Conservation (phyloP, 768 basidiomycete genomes). For the Calvatia gigantea region DNA sequence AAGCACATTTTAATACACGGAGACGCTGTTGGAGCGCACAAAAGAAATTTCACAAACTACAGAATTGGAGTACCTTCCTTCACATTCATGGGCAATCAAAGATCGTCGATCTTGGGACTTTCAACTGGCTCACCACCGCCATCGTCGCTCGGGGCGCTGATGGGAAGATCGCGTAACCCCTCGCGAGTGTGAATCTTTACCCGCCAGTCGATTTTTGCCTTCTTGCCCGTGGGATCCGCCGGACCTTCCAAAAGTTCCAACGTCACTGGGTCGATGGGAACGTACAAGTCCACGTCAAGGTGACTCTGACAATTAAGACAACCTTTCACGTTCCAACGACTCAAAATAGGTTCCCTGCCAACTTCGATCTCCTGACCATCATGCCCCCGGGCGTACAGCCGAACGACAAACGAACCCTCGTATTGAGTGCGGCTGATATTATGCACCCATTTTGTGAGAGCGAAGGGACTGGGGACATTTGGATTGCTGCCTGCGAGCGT, state of each 20-base stretch:
- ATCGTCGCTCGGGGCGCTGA: too few species aligned
- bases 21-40: too few species aligned
- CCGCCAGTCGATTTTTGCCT: neutral
- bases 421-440: neutral
- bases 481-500: too few species aligned
- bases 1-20: too few species aligned
- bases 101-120: too few species aligned
- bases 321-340: slow-evolving; percentile 1
- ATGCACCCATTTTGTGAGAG: slow-evolving; percentile 1
- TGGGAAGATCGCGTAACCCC: too few species aligned
- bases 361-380: slow-evolving; percentile 5
- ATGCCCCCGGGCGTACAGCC: slow-evolving; percentile 4
- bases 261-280: neutral
- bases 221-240: too few species aligned
- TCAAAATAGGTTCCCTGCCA: slow-evolving; percentile 3
- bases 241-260: neutral
- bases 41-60: too few species aligned
- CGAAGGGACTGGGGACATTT: too few species aligned
- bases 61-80: too few species aligned
- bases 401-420: slow-evolving; percentile 3
- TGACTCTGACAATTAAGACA: neutral
- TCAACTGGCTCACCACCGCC: too few species aligned
- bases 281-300: neutral
- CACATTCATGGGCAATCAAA: too few species aligned
- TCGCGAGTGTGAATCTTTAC: slow-evolving; percentile 1